Base-by-base conservation (phyloP, 345 rosid species). In the Ricinus communis region DNA sequence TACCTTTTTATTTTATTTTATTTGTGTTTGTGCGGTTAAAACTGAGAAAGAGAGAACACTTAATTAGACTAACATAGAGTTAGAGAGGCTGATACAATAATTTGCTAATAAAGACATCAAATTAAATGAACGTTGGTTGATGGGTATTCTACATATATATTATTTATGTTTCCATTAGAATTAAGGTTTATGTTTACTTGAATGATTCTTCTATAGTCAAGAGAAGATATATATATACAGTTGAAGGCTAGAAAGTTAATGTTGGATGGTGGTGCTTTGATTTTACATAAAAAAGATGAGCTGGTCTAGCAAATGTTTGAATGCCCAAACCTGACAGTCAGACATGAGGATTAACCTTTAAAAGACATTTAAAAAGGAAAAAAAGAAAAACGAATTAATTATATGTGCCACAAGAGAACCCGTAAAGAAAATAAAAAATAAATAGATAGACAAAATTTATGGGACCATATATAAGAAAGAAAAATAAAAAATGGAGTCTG, bases 231-330 rank as follows among this genome's bases (percentile, higher is more conserved):
- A 19, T 28, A 31, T 5, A 65, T 13, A 41, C 38, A 65, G 38
- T 22, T 56, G 55, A 58, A 43, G 47, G 8, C 56, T 19, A 25
- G 46, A 13, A 15, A 47, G 66, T 21, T 21, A 8, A 47, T 19
- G 38, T 13, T 27, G 41, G 14, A 4, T 9, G 28, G 45, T 53
- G 67, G 74, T 10, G 16, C 19, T 51, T 71, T 33, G 62, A 71
- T 71, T 62, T 53, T 18, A 52, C 75, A 41, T 71, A 0, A 6
- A 43, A 71, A 62, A 41, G 51, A 22, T 46, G 60, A 54, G 65
- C 18, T 50, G 70, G 2, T 28, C 57, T 61, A 71, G 74, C 71
- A 58, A 43, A 43, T 8, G 57, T 69, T 16, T 36, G 43, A 25
- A 22, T 55, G 25, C 33, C 62, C 27, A 18, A 53, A 9, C 46